Evolutionary conservation across 345 rosid species (phyloP), one percentile per base, ranked within the genome.

Genomic region (Brassica juncea): DNA sequence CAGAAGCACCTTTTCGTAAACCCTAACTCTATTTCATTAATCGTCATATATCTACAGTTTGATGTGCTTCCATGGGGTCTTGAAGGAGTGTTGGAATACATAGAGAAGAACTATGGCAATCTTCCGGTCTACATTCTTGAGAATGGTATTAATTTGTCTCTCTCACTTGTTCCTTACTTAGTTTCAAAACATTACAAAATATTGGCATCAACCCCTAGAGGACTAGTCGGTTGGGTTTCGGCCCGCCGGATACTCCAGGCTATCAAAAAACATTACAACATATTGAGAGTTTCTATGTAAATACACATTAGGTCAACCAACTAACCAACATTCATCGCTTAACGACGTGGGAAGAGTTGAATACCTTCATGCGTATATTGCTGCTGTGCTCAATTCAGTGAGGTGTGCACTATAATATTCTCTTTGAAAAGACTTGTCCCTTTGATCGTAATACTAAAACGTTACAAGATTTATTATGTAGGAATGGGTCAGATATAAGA

Each of bases 401-500:
- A 83, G 86, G 85, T 86, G 12, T 52, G 10, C 8, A 44, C 54
- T 44, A 6, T 19, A 58, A 30, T 55, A 8, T 32, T 0, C 2
- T 54, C 23, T 4, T 35, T 72, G 15, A 23, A 4, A 10, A 19
- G 16, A 70, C 15, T 31, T 70, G 14, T 21, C 30, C 3, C 15
- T 9, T 8, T 0, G 3, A 55, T 57, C 12, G 2, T 8, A 16
- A 15, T 12, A 57, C 27, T 71, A 42, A 58, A 70, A 31, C 65
- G 31, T 14, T 28, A 61, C 0, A 39, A 12, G 31, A 19, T 58
- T 21, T 6, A 11, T 58, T 32, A 67, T 42, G 44, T 28, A 83
- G 89, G 75, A 82, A 79, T 65, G 89, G 89, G 66, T 84, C 86
- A 28, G 63, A 85, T 12, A 79, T 69, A 34, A 84, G 83, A 80